These are phyloP conservation scores for Aphanoascus verrucosus DNA, from an alignment of 2,329 filamentous ascomycete genomes.

Conservation along the genomic window DNA sequence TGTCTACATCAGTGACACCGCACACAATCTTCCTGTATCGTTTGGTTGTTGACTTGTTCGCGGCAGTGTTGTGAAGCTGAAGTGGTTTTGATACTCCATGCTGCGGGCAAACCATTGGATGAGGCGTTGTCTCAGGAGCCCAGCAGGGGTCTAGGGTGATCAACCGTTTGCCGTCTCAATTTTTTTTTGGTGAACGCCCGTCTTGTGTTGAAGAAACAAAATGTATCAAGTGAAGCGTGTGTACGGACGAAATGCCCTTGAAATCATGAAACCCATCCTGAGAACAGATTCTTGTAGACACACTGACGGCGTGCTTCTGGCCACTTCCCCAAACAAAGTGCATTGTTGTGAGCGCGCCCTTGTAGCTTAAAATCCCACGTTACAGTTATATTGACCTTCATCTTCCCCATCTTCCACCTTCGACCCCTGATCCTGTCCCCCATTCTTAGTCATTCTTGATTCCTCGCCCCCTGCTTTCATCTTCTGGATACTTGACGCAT, in stretches of 20 bases:
- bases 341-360: background rate
- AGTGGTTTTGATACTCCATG: background rate
- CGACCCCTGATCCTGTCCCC: slow-evolving; percentile 3
- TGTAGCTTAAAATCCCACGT: slow-evolving; percentile 5
- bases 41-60: background rate
- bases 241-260: background rate
- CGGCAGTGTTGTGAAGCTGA: background rate
- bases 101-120: background rate
- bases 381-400: background rate
- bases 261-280: background rate
- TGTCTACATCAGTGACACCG: too few species aligned
- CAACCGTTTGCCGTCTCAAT: background rate
- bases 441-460: background rate
- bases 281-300: background rate
- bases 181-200: background rate
- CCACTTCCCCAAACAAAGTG: slow-evolving; percentile 6
- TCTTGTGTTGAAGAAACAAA: background rate
- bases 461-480: background rate
- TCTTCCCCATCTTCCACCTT: background rate
- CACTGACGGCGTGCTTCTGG: background rate
- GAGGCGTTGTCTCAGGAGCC: background rate
- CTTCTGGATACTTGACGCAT: slow-evolving; percentile 2
- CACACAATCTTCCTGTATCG: background rate
- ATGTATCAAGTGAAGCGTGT: background rate
- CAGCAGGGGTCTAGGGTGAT: background rate